Evolutionary conservation across 805 yeast species (phyloP).

Genomic region (Nakazawaea ernobii): DNA sequence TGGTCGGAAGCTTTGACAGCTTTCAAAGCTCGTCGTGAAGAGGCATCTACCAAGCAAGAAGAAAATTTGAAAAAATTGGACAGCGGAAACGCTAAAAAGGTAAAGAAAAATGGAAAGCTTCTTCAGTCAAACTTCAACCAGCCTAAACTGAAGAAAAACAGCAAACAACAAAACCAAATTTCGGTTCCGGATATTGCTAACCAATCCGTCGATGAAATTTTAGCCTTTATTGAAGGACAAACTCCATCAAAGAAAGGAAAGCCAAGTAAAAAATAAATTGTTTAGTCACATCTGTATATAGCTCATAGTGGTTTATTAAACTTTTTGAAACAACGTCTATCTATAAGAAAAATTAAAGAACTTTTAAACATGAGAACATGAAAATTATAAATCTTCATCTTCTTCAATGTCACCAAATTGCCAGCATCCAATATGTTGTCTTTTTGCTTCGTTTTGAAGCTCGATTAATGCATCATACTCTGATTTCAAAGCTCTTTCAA

Average conservation of each 20-base stretch:
- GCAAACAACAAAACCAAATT: constrained; percentile 26
- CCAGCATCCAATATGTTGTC: constrained; percentile 60
- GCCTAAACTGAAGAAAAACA: constrained; percentile 5
- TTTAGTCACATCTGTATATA: no score
- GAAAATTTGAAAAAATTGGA: constrained; percentile 27
- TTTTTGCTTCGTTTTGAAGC: constrained; percentile 45
- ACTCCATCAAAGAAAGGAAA: constrained; percentile 23
- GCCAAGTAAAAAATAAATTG: no score
- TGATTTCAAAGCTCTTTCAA: constrained; percentile 29
- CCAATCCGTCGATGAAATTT: constrained; percentile 66
- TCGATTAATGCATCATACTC: constrained; percentile 34
- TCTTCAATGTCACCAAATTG: constrained; percentile 67
- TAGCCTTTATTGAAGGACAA: constrained; percentile 66
- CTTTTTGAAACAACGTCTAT: not conserved
- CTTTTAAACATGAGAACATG: not conserved
- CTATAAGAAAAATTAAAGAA: not conserved
- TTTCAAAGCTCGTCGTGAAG: constrained; percentile 32
- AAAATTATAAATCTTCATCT: constrained; percentile 31
- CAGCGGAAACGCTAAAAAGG: constrained; percentile 12
- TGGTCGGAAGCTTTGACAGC: constrained; percentile 56
- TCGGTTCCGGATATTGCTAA: constrained; percentile 52
- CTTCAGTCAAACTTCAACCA: not conserved
- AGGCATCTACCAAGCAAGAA: constrained; percentile 34
- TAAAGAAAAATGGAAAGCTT: constrained; percentile 8
- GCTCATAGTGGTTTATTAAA: constrained; percentile 11